These are phyloP conservation scores for Mollisiaceae sp. DNA, from an alignment of 2,329 filamentous ascomycete genomes.

Conservation along the genomic window DNA sequence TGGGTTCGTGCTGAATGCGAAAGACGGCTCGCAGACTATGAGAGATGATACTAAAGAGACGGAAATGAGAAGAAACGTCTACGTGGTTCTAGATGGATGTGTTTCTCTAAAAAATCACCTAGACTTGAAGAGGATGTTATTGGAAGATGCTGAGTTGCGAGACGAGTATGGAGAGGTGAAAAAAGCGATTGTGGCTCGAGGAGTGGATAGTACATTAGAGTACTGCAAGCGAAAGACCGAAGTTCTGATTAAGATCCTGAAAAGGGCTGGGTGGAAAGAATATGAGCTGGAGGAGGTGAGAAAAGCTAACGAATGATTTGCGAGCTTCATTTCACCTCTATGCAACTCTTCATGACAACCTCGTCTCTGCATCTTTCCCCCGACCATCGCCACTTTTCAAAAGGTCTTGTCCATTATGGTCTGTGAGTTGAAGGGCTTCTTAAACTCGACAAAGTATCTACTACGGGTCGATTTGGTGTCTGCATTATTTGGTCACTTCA, in stretches of 20 bases:
- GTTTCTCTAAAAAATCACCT: conserved; percentile 46
- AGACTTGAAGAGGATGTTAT: conserved; percentile 44
- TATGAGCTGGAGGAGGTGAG: conserved; percentile 30
- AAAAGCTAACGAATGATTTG: conserved; percentile 23
- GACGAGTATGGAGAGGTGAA: conserved; percentile 37
- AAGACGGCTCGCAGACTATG: not conserved
- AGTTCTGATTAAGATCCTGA: conserved; percentile 33
- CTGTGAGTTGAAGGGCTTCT: too few species aligned
- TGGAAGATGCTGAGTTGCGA: conserved; percentile 40
- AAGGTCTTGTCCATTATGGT: too few species aligned
- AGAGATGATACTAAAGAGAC: too few species aligned
- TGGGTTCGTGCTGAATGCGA: conserved; percentile 14
- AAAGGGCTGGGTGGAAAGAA: conserved; percentile 29
- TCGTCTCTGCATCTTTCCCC: too few species aligned
- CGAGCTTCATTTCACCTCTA: not conserved
- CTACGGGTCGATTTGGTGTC: too few species aligned
- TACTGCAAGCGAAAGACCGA: conserved; percentile 32
- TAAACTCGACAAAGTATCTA: too few species aligned
- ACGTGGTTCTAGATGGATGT: conserved; percentile 45
- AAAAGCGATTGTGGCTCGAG: conserved; percentile 22
- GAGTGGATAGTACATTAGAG: conserved; percentile 21
- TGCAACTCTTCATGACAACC: too few species aligned
- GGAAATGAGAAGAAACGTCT: conserved; percentile 44
- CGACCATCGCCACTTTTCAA: too few species aligned
- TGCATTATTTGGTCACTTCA: too few species aligned